These are phyloP conservation scores for Cornus suecica DNA, from an alignment of 148 eudicot genomes.

Conservation along the genomic window DNA sequence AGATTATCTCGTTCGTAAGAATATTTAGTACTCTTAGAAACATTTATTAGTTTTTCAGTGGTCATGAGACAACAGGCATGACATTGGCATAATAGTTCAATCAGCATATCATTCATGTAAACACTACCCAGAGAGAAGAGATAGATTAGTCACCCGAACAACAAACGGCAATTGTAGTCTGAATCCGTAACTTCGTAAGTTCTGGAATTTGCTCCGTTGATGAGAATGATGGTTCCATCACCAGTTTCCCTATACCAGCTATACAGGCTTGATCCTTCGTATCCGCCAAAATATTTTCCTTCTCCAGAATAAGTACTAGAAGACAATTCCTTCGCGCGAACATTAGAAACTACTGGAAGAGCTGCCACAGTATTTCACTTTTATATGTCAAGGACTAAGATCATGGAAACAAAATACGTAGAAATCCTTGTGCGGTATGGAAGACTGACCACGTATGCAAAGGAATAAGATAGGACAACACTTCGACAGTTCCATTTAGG, in stretches of 20 bases:
- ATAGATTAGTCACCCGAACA: constrained; percentile 69
- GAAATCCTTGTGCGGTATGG: constrained; percentile 4
- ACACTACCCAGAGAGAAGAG: background rate
- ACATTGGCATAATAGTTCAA: background rate
- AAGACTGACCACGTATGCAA: background rate
- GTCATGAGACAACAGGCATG: background rate
- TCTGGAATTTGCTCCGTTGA: constrained; percentile 62
- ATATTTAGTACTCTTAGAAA: background rate
- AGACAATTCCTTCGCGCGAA: constrained; percentile 50
- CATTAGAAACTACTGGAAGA: constrained; percentile 63
- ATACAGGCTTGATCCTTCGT: constrained; percentile 82
- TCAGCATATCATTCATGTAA: background rate
- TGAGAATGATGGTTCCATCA: constrained; percentile 61
- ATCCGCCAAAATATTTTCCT: constrained; percentile 94
- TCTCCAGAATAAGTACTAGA: constrained; percentile 60
- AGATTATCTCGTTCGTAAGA: background rate
- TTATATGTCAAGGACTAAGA: constrained; percentile 17
- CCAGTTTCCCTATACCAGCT: constrained; percentile 91
- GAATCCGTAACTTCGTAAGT: constrained; percentile 84
- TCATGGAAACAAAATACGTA: background rate
- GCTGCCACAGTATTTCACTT: constrained; percentile 46
- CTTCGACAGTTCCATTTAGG: background rate
- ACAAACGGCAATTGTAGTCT: constrained; percentile 81
- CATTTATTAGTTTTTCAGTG: background rate
- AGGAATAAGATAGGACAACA: constrained; percentile 5